phyloP scores from a whole-genome alignment of 768 basidiomycete species.

The Gloeophyllum trabeum region DNA sequence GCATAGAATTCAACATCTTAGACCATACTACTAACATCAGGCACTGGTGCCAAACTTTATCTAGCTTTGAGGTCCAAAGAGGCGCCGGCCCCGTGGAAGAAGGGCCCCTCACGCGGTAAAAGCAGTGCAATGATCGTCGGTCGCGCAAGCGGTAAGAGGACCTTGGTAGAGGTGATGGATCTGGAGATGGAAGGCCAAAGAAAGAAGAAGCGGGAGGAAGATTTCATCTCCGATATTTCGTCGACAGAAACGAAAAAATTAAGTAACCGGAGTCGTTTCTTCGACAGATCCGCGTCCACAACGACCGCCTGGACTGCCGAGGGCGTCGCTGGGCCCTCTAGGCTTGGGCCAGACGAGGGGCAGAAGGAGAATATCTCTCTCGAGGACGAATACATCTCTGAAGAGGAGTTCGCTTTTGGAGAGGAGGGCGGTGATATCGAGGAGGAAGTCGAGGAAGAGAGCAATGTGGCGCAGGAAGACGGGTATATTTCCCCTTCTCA shows the following conservation, averaged over 20 bases:
- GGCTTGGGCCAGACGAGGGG: slow-evolving; percentile 2
- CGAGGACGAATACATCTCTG: background rate
- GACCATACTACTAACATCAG: background rate
- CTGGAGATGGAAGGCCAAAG: slow-evolving; percentile 43
- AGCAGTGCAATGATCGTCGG: slow-evolving; percentile 23
- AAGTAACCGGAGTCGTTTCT: background rate
- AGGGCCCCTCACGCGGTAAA: slow-evolving; percentile 2
- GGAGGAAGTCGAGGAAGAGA: slow-evolving; percentile 26
- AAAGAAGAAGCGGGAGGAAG: slow-evolving; percentile 23
- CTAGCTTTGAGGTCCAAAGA: too few relatives aligned
- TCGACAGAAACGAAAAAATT: slow-evolving; percentile 32
- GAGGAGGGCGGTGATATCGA: slow-evolving; percentile 17
- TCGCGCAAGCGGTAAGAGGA: slow-evolving; percentile 66
- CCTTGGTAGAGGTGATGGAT: slow-evolving; percentile 60
- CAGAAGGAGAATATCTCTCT: background rate
- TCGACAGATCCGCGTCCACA: slow-evolving; percentile 3
- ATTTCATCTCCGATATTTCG: slow-evolving; percentile 12
- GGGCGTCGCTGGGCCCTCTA: slow-evolving; percentile 9
- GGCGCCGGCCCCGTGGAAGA: background rate
- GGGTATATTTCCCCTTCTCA: slow-evolving; percentile 71
- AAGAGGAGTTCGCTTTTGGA: slow-evolving; percentile 1
- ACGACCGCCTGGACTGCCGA: background rate
- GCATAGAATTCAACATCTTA: background rate
- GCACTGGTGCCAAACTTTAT: background rate
- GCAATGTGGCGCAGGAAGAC: slow-evolving; percentile 60